Base-by-base conservation (phyloP, 352 stramenopile species). In the Pythium chondricola region DNA sequence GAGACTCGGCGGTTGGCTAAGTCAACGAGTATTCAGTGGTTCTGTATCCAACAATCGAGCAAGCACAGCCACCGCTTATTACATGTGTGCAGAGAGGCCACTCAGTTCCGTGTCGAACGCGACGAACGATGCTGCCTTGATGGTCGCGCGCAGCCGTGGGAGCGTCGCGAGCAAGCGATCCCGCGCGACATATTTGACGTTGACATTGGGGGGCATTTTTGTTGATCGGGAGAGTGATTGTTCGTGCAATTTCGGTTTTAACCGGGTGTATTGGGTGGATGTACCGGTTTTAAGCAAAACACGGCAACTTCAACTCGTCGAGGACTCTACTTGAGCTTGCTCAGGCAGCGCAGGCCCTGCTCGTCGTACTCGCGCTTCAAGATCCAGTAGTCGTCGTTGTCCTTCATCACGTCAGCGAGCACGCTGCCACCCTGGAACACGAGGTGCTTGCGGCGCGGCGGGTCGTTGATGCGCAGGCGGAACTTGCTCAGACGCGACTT, bases 311-410 rank as follows among this genome's bases (percentile, higher is more conserved):
- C 41, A 48, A 48, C 39, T 25, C 9, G 11, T 35, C 4, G 39
- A 14, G 24, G 18, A 9, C 24, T 18, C 9, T 37, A 49, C 63
- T 91, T 83, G 54, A 91, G 64, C 67, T 90, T 90, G 67, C 85
- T 64, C 36, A 93, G 76, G 59, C 77, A 81, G 43, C 77, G 74
- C 50, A 92, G 61, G n/a, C 93, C 93, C 33, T 96, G 75, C 66
- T 98, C 94, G 37, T 98, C 83, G 69, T 96, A 98, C 52, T 98
- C 91, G 43, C 75, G 75, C 68, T 96, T 96, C 11, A 88, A 85
- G 53, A 97, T 91, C 94, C 94, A 98, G 61, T 97, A 97, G 43
- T 96, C 83, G 56, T 93, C 68, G 32, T 90, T 89, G 70, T 96
- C 83, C 65, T 94, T 95, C 86, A 98, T 97, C 41, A 97, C 77